Base-by-base conservation (phyloP, 176 grass and related monocot genomes). In the Triticum turgidum region DNA sequence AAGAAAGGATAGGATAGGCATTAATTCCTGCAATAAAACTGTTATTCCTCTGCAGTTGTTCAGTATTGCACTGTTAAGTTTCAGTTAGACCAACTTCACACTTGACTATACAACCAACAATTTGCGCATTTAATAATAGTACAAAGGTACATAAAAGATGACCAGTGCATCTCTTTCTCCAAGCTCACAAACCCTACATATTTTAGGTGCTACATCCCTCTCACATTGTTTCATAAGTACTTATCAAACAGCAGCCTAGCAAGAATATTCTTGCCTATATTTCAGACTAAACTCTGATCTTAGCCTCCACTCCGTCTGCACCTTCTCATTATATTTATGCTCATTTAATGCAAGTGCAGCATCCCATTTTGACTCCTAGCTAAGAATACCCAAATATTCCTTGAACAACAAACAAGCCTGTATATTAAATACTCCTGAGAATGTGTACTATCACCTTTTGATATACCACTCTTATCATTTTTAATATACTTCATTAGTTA, bases 11-110 rank as follows among this genome's bases (percentile, higher is more conserved):
- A 70, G 10, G 27, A 54, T 51, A 32, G 80, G 52, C 76, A 87
- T 69, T 37, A 11, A 76, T 64, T 69, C 24, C 11, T 91, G 69
- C 38, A 87, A 54, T 79, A 42, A 41, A 76, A 64, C n/a, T 41
- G 45, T 30, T 61, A 42, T 14, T 12, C 59, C 1, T 70, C 11
- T 69, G 80, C 25, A 20, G 65, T 78, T 70, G 18, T 15, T 33
- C 4, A 34, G 65, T 69, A 80, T 4, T 61, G 22, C 72, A 54
- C 34, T 30, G 18, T 42, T 66, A 21, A 58, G 25, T 45, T 61
- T 80, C 49, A 70, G 44, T 39, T 79, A 67, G 11, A 82, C 22
- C 25, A 76, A 70, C 21, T 77, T 81, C 58, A 76, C 35, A 51
- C 22, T 39, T 3, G 0, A 29, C 47, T 76, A 42, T 89, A 41